Evolutionary conservation across 257 asterid species (phyloP).

Genomic region (Fraxinus quadrangulata): DNA sequence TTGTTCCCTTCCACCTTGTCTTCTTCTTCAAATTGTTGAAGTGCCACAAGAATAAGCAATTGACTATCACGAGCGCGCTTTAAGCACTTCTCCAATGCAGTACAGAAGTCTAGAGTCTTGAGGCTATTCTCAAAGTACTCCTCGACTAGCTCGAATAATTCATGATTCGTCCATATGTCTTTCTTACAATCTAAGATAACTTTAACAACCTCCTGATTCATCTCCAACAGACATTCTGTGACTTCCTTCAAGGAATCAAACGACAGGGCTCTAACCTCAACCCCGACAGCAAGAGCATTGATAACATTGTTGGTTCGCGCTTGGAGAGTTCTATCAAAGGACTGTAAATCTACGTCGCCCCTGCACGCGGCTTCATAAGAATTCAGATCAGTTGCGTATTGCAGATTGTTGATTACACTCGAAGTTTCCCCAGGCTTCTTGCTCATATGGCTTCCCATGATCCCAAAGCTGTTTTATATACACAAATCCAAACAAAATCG

Average conservation of each 20-base stretch:
- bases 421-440: constrained; percentile 72
- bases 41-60: constrained; percentile 70
- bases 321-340: constrained; percentile 70
- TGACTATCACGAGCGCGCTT: constrained; percentile 71
- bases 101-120: constrained; percentile 69
- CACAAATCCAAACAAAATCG: constrained; percentile 8
- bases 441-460: constrained; percentile 90
- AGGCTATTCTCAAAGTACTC: constrained; percentile 83
- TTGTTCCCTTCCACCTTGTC: constrained; percentile 41
- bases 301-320: constrained; percentile 65
- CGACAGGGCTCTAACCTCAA: constrained; percentile 81
- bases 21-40: constrained; percentile 73
- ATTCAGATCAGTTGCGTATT: constrained; percentile 49
- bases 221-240: constrained; percentile 79
- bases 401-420: constrained; percentile 53
- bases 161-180: constrained; percentile 90
- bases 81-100: constrained; percentile 73
- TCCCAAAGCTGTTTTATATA: constrained; percentile 24
- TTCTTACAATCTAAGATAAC: constrained; percentile 86
- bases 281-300: constrained; percentile 74
- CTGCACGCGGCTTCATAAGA: constrained; percentile 86
- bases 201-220: constrained; percentile 88
- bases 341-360: constrained; percentile 60
- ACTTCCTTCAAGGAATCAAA: constrained; percentile 80
- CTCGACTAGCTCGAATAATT: constrained; percentile 76